phyloP scores from a whole-genome alignment of 2,329 filamentous ascomycete species.

The Bipolaris bicolor region DNA sequence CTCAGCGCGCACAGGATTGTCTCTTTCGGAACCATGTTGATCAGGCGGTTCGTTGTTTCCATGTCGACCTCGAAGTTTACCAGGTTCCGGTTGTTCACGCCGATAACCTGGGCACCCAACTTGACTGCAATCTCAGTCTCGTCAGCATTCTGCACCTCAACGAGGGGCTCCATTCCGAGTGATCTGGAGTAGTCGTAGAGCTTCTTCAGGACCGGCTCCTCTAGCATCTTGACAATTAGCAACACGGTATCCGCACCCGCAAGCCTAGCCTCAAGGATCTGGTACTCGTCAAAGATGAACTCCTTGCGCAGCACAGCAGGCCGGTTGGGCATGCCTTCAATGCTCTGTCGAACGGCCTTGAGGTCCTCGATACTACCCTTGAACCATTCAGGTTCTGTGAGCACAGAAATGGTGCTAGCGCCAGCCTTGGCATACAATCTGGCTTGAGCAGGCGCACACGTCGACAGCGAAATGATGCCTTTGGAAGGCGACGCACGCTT shows the following conservation, averaged over 20 bases:
- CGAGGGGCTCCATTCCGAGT: slow-evolving; percentile 94
- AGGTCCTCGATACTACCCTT: slow-evolving; percentile 97
- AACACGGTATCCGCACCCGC: slow-evolving; percentile 94
- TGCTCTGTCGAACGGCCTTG: slow-evolving; percentile 80
- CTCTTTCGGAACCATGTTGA: slow-evolving; percentile 81
- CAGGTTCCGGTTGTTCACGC: slow-evolving; percentile 96
- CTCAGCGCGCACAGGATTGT: slow-evolving; percentile 93
- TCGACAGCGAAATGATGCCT: slow-evolving; percentile 85
- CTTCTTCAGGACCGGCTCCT: slow-evolving; percentile 71
- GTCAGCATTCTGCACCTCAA: slow-evolving; percentile 92
- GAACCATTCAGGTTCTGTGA: slow-evolving; percentile 99
- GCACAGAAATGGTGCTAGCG: slow-evolving; percentile 96
- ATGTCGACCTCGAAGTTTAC: slow-evolving; percentile 97
- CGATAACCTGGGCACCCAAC: slow-evolving; percentile 88
- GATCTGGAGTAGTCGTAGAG: slow-evolving; percentile 89
- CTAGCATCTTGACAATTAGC: slow-evolving; percentile 98
- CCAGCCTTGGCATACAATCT: slow-evolving; percentile 90
- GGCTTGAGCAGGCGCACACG: slow-evolving; percentile 88
- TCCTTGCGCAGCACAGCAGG: slow-evolving; percentile 94
- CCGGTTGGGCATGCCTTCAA: slow-evolving; percentile 90
- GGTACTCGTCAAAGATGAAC: slow-evolving; percentile 97
- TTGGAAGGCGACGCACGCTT: slow-evolving; percentile 97
- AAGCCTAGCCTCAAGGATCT: slow-evolving; percentile 91
- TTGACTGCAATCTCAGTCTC: slow-evolving; percentile 90
- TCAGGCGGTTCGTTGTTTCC: slow-evolving; percentile 84